Evolutionary conservation across 768 basidiomycete genomes (phyloP).

Genomic region (Amanita rimosa): DNA sequence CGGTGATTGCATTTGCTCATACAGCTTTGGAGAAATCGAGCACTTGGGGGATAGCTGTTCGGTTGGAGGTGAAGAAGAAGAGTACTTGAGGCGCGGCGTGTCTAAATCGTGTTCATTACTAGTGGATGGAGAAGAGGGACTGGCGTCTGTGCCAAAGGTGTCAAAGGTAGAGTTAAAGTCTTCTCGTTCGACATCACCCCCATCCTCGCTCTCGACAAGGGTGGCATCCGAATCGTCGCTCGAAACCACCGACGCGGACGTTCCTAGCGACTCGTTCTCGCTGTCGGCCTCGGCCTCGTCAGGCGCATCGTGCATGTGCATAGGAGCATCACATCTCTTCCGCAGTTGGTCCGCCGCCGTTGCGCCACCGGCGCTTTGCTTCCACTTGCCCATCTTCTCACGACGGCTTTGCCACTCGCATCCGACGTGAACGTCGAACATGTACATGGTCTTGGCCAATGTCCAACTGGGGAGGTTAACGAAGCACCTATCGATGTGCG

Average conservation of each 20-base stretch:
- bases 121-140: neutral
- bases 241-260: conserved; percentile 21
- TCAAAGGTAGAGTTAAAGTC: conserved; percentile 7
- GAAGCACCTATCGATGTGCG: conserved; percentile 49
- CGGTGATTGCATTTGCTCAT: neutral
- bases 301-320: conserved; percentile 12
- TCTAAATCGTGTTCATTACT: neutral
- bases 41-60: neutral
- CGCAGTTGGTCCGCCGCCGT: neutral
- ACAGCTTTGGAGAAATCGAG: neutral
- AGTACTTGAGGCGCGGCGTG: conserved; percentile 1
- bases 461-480: conserved; percentile 51
- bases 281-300: conserved; percentile 18
- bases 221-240: conserved; percentile 49
- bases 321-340: conserved; percentile 4
- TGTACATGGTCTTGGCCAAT: conserved; percentile 54
- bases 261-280: conserved; percentile 22
- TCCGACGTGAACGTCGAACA: conserved; percentile 40
- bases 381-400: neutral
- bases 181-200: conserved; percentile 16
- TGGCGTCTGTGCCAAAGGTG: neutral
- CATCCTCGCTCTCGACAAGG: conserved; percentile 39
- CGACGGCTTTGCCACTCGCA: neutral
- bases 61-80: neutral
- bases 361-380: neutral